Evolutionary conservation across 192 early-diverging fungal species (phyloP).

Genomic region (Umbelopsis sp.): DNA sequence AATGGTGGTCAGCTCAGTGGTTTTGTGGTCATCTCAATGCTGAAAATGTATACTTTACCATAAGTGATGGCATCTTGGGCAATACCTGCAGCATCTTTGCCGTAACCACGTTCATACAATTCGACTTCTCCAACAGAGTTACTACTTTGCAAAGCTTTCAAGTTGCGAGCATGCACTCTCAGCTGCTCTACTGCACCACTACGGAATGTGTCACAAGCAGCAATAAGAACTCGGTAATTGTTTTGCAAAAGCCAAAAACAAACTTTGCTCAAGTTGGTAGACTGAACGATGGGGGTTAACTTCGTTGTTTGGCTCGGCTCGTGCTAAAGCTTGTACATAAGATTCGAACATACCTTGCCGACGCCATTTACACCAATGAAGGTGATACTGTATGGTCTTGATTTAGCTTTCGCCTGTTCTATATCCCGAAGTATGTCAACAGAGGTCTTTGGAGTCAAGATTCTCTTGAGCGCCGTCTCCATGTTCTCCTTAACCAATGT

Average conservation of each 20-base stretch:
- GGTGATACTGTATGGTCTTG: constrained; percentile 84
- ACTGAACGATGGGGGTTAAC: constrained; percentile 47
- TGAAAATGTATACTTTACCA: constrained; percentile 41
- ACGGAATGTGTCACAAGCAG: constrained; percentile 96
- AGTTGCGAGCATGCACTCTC: constrained; percentile 86
- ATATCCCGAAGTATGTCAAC: constrained; percentile 93
- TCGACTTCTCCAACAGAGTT: constrained; percentile 68
- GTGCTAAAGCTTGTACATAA: background rate
- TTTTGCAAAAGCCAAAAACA: constrained; percentile 97
- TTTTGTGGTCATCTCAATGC: background rate
- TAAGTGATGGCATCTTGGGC: constrained; percentile 91
- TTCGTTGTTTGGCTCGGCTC: background rate
- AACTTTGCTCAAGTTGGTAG: constrained; percentile 93
- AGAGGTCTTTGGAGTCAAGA: constrained; percentile 88
- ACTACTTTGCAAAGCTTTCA: constrained; percentile 70
- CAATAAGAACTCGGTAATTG: constrained; percentile 85
- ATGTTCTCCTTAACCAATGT: constrained; percentile 76
- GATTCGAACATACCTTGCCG: constrained; percentile 42
- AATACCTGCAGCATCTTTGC: constrained; percentile 94
- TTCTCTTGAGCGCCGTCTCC: constrained; percentile 81
- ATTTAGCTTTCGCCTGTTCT: constrained; percentile 61
- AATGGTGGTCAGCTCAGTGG: background rate
- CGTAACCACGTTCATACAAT: constrained; percentile 94
- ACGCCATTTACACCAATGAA: constrained; percentile 98
- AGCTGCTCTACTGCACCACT: constrained; percentile 96